Conservation (phyloP, 495 filamentous ascomycete genomes). For the Neurospora sp. region DNA sequence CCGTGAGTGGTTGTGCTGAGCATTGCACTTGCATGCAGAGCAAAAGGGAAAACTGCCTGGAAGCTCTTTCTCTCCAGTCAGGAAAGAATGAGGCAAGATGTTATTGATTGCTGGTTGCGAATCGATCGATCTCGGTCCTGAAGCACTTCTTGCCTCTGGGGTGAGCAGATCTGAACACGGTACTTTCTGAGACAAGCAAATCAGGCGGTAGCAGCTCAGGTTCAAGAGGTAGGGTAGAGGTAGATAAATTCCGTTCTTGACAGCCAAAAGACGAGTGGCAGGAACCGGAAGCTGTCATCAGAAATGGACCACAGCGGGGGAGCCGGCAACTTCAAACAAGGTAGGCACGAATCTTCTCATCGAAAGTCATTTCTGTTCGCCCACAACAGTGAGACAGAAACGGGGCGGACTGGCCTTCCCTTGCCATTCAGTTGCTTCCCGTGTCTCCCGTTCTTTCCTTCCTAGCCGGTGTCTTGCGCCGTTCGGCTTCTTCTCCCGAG, state of each 20-base stretch:
- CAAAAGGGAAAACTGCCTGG: neutral
- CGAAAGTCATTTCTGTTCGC: neutral
- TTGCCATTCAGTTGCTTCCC: neutral
- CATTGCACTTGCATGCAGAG: neutral
- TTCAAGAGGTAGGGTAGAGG: neutral
- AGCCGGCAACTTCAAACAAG: neutral
- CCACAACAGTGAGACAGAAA: neutral
- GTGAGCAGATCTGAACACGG: neutral
- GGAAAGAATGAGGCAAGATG: neutral
- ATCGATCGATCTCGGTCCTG: neutral
- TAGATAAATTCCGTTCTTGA: neutral
- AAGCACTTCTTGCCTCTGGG: neutral
- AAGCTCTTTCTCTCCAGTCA: neutral
- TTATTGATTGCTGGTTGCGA: neutral
- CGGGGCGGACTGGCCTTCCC: neutral
- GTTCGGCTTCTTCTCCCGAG: neutral
- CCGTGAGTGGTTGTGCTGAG: neutral
- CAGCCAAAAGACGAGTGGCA: neutral
- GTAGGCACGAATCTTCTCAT: neutral
- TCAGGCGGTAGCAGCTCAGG: neutral
- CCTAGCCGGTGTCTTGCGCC: neutral
- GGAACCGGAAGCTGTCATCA: neutral
- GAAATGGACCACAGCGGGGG: neutral
- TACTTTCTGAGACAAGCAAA: neutral
- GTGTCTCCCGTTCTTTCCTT: neutral